Evolutionary conservation across 2,329 filamentous ascomycete genomes (phyloP).

Genomic region (Cordyceps cateniannulata): DNA sequence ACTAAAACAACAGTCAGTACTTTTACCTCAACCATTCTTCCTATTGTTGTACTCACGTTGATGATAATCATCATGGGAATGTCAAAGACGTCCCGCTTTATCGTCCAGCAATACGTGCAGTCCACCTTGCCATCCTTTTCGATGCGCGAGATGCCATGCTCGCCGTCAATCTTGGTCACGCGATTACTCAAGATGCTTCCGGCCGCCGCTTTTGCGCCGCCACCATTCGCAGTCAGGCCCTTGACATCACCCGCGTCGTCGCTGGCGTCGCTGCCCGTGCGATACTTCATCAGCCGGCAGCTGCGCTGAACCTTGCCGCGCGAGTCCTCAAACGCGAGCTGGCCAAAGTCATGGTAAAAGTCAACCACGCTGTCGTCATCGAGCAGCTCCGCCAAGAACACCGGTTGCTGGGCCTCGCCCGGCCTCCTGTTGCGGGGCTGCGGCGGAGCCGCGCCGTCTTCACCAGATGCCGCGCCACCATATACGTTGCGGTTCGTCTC

Average conservation of each 20-base stretch:
- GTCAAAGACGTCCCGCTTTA: conserved; percentile 94
- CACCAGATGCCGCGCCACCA: conserved; percentile 40
- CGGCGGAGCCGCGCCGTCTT: conserved; percentile 25
- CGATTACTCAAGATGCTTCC: conserved; percentile 49
- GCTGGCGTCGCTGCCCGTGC: conserved; percentile 59
- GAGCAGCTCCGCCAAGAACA: conserved; percentile 86
- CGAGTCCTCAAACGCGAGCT: conserved; percentile 86
- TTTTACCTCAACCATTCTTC: neutral
- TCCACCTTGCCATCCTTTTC: conserved; percentile 87
- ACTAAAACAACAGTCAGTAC: conserved; percentile 30
- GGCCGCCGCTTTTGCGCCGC: conserved; percentile 34
- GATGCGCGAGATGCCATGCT: conserved; percentile 74
- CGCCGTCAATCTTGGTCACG: conserved; percentile 59
- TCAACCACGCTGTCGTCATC: conserved; percentile 90
- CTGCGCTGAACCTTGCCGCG: conserved; percentile 76
- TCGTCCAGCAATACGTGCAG: conserved; percentile 94
- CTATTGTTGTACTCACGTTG: conserved; percentile 63
- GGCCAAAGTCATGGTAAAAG: conserved; percentile 93
- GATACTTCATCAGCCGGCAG: conserved; percentile 86
- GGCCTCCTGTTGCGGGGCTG: conserved; percentile 40
- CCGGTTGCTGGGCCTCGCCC: conserved; percentile 58
- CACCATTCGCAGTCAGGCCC: conserved; percentile 38
- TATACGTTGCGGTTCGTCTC: conserved; percentile 86
- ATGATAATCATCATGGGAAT: conserved; percentile 98
- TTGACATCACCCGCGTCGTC: conserved; percentile 45